These are phyloP conservation scores for Trametes meyenii DNA, from an alignment of 768 basidiomycete species.

Conservation along the genomic window DNA sequence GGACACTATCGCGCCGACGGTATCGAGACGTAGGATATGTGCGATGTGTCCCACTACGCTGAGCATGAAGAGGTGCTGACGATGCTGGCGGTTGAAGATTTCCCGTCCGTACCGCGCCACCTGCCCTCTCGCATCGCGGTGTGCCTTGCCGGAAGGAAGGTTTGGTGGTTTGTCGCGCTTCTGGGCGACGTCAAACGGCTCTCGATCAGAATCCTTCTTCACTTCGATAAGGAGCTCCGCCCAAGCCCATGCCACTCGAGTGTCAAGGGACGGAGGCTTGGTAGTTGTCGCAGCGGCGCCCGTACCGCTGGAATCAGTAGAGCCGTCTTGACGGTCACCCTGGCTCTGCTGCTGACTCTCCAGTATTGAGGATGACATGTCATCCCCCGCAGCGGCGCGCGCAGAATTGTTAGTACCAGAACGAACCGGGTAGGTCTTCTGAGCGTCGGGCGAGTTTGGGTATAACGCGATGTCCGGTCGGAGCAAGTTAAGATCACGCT, in stretches of 20 bases:
- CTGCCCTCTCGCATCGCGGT: background rate
- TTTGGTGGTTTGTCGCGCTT: background rate
- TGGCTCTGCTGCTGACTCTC: too few relatives aligned
- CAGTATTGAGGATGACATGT: too few relatives aligned
- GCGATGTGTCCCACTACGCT: background rate
- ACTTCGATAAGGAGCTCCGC: background rate
- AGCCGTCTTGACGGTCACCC: too few relatives aligned
- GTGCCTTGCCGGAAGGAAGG: background rate
- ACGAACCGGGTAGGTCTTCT: too few relatives aligned
- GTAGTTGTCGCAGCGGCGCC: too few relatives aligned
- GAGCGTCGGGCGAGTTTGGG: too few relatives aligned
- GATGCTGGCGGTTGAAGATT: conserved; percentile 9
- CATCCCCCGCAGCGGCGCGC: too few relatives aligned
- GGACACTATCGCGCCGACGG: conserved; percentile 8
- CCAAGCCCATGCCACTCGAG: background rate
- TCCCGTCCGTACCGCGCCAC: background rate
- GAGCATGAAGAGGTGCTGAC: background rate
- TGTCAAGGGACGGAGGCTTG: too few relatives aligned
- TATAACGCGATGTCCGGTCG: too few relatives aligned
- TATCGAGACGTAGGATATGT: conserved; percentile 9
- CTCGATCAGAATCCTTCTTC: background rate
- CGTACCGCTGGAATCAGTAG: too few relatives aligned
- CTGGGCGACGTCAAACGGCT: background rate
- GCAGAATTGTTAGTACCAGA: too few relatives aligned
- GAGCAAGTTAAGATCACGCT: too few relatives aligned